A percentile compares a stretch with the other conserved stretches of the same genome.
Evolutionary conservation across 345 rosid species (phyloP).

Genomic region (Reutealis trisperma): DNA sequence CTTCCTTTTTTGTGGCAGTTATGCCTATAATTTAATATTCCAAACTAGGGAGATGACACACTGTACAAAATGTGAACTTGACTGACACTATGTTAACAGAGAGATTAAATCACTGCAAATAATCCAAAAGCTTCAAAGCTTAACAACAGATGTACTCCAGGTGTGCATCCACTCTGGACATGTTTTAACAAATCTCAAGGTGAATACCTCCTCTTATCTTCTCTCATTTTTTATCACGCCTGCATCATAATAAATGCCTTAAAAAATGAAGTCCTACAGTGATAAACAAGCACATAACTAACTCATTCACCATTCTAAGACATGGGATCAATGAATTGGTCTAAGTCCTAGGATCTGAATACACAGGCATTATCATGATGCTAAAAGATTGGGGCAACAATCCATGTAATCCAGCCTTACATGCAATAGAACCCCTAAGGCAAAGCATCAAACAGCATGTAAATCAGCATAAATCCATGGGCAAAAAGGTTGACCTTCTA

Average conservation of each 20-base stretch:
- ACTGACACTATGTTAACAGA: background rate
- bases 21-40: background rate
- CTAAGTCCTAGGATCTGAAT: background rate
- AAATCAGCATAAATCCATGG: background rate
- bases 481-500: background rate
- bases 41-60: slow-evolving; percentile 1
- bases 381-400: background rate
- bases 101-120: background rate
- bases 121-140: background rate
- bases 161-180: background rate
- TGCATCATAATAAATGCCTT: background rate
- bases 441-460: background rate
- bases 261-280: background rate
- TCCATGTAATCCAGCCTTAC: slow-evolving; percentile 1
- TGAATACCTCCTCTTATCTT: background rate
- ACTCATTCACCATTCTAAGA: background rate
- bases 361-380: background rate
- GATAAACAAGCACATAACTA: background rate
- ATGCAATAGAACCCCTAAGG: slow-evolving; percentile 1
- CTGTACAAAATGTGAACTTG: background rate
- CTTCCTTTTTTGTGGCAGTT: background rate
- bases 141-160: background rate
- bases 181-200: background rate
- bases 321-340: background rate
- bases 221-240: background rate